Conservation (phyloP, 2,329 filamentous ascomycete genomes). For the Fusarium pseudograminearum region DNA sequence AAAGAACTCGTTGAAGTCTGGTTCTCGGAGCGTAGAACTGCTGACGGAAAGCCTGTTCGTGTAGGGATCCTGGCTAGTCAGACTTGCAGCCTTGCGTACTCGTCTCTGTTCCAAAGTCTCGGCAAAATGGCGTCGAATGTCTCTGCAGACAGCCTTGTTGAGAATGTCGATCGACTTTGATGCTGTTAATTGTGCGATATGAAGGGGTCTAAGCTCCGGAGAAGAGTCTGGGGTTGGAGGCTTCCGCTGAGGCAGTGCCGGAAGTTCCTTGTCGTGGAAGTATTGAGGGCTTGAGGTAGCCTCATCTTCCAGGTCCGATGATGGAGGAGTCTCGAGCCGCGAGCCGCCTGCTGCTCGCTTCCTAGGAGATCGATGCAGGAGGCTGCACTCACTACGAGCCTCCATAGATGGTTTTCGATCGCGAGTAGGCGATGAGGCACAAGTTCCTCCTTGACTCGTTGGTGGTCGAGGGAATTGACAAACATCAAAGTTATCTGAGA, state of each 20-base stretch:
- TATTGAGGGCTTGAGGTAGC: constrained; percentile 22
- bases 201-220: constrained; percentile 50
- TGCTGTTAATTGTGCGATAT: constrained; percentile 46
- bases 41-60: constrained; percentile 43
- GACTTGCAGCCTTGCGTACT: constrained; percentile 47
- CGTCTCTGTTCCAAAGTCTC: constrained; percentile 44
- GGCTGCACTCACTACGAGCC: constrained; percentile 43
- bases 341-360: constrained; percentile 36
- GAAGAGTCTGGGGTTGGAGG: constrained; percentile 53
- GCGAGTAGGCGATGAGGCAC: constrained; percentile 42
- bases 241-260: constrained; percentile 41
- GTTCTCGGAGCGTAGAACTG: constrained; percentile 60
- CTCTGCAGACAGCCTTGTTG: constrained; percentile 45
- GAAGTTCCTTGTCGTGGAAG: constrained; percentile 48
- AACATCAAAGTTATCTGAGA: constrained; percentile 51
- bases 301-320: constrained; percentile 52
- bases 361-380: constrained; percentile 44
- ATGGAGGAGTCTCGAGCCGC: constrained; percentile 52
- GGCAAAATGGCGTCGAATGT: constrained; percentile 46
- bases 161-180: constrained; percentile 49
- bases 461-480: constrained; percentile 56
- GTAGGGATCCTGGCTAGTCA: constrained; percentile 50
- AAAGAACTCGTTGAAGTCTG: constrained; percentile 66
- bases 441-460: constrained; percentile 44
- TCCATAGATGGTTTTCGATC: constrained; percentile 41